Base-by-base conservation (phyloP, 1,284 basidiomycete species). In the Bondarzewia mesenterica region DNA sequence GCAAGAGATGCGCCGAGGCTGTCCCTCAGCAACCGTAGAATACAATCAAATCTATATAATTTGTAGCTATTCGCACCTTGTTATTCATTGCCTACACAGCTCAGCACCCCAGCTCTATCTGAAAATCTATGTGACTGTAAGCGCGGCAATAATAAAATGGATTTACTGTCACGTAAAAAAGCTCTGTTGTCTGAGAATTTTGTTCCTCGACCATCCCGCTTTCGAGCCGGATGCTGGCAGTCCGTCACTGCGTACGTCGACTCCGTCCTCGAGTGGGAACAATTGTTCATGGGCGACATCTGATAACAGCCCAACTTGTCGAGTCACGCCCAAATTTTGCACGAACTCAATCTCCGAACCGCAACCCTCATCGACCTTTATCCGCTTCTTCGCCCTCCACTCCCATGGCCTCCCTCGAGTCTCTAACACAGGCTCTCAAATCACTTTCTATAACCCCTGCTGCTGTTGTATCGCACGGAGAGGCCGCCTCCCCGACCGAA, bases 401-500 rank as follows among this genome's bases (percentile, higher is more conserved):
- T 52, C 53, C 57, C 44, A 68, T 69, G 66, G 50, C 64, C 35
- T 57, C 64, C 23, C 50, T 65, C 32, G 63, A 67, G 36, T 47
- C 54, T 35, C 49, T 61, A 52, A 58, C 57, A 2, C 52, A 64
- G 46, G 67, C 75, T 15, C 71, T 85, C 49, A 65, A 72, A 1
- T 59, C 68, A 2, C 67, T 85, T 25, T 74, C 75, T 4, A 79
- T 87, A 58, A 64, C 69, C 22, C 76, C 83, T 22, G 57, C 66
- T 10, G 71, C 74, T 3, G 60, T 69, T 12, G 60, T 85, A 37
- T 63, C 64, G 21, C 88, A 90, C 60, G 60, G 63, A 7, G 63
- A 73, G 32, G 72, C 82, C 1, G 73, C 69, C 51, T 85, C 85
- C 40, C 85, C 83, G 1, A 73, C 77, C 2, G 63, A 76, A 40